Percentiles rank a stretch among this genome's conserved stretches.
These are phyloP conservation scores for Aspergillus caelatus DNA, from an alignment of 2,329 filamentous ascomycete genomes.

Conservation along the genomic window DNA sequence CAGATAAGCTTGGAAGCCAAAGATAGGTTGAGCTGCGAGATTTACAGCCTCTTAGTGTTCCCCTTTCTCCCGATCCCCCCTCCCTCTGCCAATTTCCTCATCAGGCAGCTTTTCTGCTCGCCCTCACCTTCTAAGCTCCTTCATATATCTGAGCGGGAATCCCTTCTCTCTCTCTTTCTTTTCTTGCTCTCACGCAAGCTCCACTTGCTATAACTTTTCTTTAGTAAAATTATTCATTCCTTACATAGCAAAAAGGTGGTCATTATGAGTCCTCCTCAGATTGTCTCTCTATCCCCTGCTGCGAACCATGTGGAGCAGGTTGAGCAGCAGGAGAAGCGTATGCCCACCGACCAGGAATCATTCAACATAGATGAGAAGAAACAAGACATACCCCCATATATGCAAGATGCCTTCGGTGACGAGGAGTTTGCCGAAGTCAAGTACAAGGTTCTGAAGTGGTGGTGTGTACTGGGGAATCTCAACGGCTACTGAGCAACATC, in stretches of 20 bases:
- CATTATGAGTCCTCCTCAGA: constrained; percentile 20
- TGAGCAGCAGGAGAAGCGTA: constrained; percentile 13
- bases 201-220: neutral
- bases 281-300: constrained; percentile 13
- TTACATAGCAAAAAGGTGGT: neutral
- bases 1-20: neutral
- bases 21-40: neutral
- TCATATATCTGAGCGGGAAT: neutral
- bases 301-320: constrained; percentile 16
- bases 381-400: constrained; percentile 20
- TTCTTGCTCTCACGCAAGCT: neutral
- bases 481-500: neutral
- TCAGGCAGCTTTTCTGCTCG: neutral
- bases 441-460: constrained; percentile 56
- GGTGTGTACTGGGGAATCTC: constrained; percentile 24
- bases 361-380: constrained; percentile 26
- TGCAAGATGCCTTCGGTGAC: constrained; percentile 44
- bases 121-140: neutral
- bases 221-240: neutral
- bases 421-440: constrained; percentile 49
- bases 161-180: neutral
- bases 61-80: neutral
- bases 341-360: constrained; percentile 13
- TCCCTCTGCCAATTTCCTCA: neutral
- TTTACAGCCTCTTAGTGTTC: neutral